Evolutionary conservation across 2,329 filamentous ascomycete genomes (phyloP).

Genomic region (Trichoderma simmonsii): DNA sequence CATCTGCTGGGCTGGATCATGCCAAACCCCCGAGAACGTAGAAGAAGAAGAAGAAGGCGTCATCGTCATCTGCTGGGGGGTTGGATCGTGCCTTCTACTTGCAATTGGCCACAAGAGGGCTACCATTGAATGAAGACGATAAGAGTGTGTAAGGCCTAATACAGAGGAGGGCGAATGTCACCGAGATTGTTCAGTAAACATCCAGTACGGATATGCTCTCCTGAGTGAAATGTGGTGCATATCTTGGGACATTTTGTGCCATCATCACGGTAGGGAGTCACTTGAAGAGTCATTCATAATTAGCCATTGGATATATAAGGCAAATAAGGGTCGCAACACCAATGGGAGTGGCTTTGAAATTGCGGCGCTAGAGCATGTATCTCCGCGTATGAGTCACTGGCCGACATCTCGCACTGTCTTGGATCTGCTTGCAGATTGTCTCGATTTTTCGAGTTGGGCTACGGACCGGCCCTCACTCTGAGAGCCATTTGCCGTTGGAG

Average conservation of each 20-base stretch:
- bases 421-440: neutral
- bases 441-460: neutral
- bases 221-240: neutral
- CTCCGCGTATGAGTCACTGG: conserved; percentile 9
- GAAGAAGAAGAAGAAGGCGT: neutral
- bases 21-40: neutral
- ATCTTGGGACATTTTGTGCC: neutral
- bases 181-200: neutral
- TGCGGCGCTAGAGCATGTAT: neutral
- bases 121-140: neutral
- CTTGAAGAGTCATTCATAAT: neutral
- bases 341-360: neutral
- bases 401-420: neutral
- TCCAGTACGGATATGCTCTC: neutral
- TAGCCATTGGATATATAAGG: neutral
- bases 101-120: neutral
- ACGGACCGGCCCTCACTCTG: neutral
- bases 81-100: neutral
- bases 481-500: neutral
- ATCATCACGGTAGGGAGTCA: neutral
- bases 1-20: neutral
- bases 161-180: neutral
- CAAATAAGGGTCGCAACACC: neutral
- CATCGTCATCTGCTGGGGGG: neutral
- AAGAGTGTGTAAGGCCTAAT: neutral